Evolutionary conservation across 176 grass and related monocot species (phyloP).

Genomic region (Aegilops umbellulata): DNA sequence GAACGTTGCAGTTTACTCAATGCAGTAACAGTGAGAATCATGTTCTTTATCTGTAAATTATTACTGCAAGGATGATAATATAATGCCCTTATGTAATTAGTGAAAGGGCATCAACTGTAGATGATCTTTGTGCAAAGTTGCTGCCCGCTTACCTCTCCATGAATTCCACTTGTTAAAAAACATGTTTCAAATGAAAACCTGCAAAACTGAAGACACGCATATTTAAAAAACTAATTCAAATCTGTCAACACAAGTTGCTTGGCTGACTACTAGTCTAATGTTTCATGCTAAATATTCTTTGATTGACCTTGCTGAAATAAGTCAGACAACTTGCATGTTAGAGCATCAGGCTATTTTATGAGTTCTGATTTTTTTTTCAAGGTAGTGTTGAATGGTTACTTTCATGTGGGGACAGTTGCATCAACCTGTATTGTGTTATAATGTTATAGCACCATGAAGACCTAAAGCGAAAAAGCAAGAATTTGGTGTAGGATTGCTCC

Average conservation of each 20-base stretch:
- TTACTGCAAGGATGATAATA: not conserved
- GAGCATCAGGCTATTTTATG: not conserved
- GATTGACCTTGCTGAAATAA: not conserved
- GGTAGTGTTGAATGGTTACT: not conserved
- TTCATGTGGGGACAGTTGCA: not conserved
- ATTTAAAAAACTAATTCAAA: not conserved
- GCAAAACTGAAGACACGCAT: not conserved
- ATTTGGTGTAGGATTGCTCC: not conserved
- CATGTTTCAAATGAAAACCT: not conserved
- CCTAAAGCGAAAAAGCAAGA: not conserved
- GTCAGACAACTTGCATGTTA: not conserved
- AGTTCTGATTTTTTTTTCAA: not conserved
- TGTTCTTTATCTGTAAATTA: not conserved
- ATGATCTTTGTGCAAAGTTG: constrained; percentile 13
- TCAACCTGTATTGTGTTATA: not conserved
- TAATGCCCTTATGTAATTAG: not conserved
- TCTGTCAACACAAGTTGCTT: not conserved
- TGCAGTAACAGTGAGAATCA: constrained; percentile 68
- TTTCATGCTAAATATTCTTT: constrained; percentile 20
- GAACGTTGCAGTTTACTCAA: constrained; percentile 73
- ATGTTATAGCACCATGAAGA: not conserved
- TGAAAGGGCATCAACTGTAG: not conserved
- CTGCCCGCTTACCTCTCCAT: not conserved
- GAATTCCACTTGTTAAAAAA: not conserved
- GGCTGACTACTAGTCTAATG: not conserved